Evolutionary conservation across 106 monocot species (phyloP).

Genomic region (Platanthera guangdongensis): DNA sequence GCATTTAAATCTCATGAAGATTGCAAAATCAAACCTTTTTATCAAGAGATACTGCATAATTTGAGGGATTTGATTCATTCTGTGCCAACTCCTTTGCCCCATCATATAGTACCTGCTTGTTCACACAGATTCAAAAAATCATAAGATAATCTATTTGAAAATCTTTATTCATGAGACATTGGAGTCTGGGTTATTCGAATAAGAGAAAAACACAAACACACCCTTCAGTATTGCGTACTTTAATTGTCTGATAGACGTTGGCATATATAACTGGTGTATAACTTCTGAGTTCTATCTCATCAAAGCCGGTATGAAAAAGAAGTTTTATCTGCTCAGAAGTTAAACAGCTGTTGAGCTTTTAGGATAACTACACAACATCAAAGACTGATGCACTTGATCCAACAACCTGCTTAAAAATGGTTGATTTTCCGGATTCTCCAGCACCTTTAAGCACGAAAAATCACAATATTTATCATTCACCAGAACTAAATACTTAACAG

Average conservation of each 20-base stretch:
- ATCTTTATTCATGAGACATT: neutral
- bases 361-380: conserved; percentile 8
- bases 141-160: neutral
- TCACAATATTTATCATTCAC: neutral
- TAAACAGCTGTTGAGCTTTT: neutral
- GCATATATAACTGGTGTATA: conserved; percentile 88
- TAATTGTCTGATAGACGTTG: conserved; percentile 98
- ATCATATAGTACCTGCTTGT: conserved; percentile 73
- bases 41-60: conserved; percentile 72
- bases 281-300: conserved; percentile 84
- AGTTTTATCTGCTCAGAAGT: conserved; percentile 78
- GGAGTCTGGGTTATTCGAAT: conserved; percentile 14
- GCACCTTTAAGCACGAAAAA: conserved; percentile 48
- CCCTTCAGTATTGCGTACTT: conserved; percentile 87
- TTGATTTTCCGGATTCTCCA: conserved; percentile 98
- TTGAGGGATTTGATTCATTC: conserved; percentile 53
- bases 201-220: conserved; percentile 74
- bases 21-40: conserved; percentile 66
- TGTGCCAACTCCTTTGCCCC: conserved; percentile 82
- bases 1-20: neutral
- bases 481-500: neutral
- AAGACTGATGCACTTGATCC: neutral
- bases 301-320: conserved; percentile 93
- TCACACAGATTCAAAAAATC: conserved; percentile 11
- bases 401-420: conserved; percentile 96